Evolutionary conservation across 768 basidiomycete genomes (phyloP), one percentile per base, ranked within the genome.

Genomic region (Suillus hirtellus): DNA sequence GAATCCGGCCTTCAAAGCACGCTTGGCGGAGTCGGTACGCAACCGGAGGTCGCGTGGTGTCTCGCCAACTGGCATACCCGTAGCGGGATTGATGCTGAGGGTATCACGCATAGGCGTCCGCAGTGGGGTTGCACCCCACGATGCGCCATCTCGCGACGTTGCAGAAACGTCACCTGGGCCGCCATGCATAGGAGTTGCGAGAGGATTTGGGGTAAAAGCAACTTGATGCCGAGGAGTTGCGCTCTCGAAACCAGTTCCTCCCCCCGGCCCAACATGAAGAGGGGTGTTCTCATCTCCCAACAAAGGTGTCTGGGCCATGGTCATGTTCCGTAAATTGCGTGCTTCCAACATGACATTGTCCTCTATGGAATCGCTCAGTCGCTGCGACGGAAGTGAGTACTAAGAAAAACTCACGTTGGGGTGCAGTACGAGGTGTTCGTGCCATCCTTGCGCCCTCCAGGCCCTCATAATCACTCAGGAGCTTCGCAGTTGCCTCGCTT

Each of bases 261-360:
- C 89, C n/a, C 81, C 85, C 24, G 87, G 80, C 2, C 81, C 81
- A 8, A 79, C 76, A 72, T 96, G 96, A 55, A 99, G 75, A 14
- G 96, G 97, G 0, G 97, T 99, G 75, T 99, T 99, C 77, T 99
- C 96, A 56, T 99, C 94, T 4, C 97, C 97, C 14, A 99, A 84
- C 2, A 99, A 81, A 17, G 97, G 97, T 0, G 97, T 99, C 77
- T 99, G 96, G 4, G 85, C 84, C 49, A 89, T 89, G 12, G 88
- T 89, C 94, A 99, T 92, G 70, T 95, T 96, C 24, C 96, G 90
- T 27, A 99, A 77, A 77, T 99, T 99, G 40, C 96, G 86, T 10
- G 96, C 97, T 75, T 99, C 97, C 64, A 91, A 85, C 84, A 99
- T 82, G 47, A 99, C 87, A 70, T 88, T 96, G 74, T 99, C 97